Evolutionary conservation across 306 rosid genomes (phyloP).

Genomic region (Vigna trinervia): DNA sequence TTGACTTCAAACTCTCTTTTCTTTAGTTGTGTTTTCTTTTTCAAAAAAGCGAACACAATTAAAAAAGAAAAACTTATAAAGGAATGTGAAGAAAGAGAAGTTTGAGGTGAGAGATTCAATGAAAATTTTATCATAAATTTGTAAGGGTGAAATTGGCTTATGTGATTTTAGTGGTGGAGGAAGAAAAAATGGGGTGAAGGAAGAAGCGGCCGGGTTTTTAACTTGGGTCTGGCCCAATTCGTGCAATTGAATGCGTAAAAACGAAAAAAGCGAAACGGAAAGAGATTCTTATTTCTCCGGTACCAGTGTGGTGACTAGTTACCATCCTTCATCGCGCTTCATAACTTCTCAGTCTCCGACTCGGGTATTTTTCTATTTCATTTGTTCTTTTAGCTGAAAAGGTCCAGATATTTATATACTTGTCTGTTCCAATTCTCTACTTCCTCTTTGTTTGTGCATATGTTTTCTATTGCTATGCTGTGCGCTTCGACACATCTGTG

Average conservation of each 20-base stretch:
- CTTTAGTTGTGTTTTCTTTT: no score
- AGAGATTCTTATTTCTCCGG: background rate
- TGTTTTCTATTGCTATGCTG: slow-evolving; percentile 2
- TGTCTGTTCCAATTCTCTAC: background rate
- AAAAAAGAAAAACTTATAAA: no score
- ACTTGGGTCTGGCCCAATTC: no score
- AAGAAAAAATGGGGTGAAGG: no score
- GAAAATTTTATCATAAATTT: no score
- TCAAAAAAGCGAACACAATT: no score
- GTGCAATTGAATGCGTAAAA: background rate
- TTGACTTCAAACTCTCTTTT: no score
- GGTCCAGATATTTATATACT: background rate
- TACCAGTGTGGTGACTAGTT: background rate
- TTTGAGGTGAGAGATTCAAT: no score
- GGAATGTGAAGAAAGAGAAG: no score
- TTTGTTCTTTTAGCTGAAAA: slow-evolving; percentile 32
- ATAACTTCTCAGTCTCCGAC: slow-evolving; percentile 20
- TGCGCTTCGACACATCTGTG: background rate
- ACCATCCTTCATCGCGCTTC: background rate
- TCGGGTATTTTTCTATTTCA: background rate
- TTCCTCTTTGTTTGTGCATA: background rate
- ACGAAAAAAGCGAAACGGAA: background rate
- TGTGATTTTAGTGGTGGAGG: no score
- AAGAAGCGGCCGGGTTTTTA: no score
- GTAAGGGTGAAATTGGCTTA: no score